Percentiles rank a stretch among this genome's conserved stretches.
These are phyloP conservation scores for Tolypocladium ovalisporum DNA, from an alignment of 2,329 filamentous ascomycete genomes.

Conservation along the genomic window DNA sequence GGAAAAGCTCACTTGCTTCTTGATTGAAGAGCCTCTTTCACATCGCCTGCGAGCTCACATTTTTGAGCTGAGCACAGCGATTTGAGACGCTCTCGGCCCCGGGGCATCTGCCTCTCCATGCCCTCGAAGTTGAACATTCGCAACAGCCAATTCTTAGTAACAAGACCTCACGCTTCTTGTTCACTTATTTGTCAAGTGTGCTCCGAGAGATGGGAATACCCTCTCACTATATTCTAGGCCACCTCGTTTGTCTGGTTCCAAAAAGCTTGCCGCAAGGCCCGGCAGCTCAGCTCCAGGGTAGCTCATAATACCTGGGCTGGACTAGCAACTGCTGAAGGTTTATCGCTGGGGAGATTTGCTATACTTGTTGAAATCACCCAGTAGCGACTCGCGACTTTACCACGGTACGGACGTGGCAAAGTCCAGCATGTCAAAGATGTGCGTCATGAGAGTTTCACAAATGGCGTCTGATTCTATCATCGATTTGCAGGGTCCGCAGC, in stretches of 20 bases:
- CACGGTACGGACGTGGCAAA: no score
- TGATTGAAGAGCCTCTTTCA: background rate
- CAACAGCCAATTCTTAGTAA: background rate
- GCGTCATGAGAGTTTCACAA: background rate
- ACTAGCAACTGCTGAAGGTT: no score
- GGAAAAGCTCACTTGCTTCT: background rate
- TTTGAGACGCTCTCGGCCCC: no score
- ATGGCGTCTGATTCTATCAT: background rate
- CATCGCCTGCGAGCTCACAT: no score
- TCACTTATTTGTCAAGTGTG: background rate
- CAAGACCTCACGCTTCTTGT: background rate
- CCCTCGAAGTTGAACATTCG: no score
- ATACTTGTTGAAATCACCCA: no score
- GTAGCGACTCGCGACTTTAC: no score
- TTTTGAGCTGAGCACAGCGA: no score
- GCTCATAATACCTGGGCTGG: no score
- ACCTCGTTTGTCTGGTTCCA: background rate
- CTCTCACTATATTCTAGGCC: background rate
- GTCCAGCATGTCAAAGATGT: no score
- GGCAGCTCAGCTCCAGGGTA: background rate
- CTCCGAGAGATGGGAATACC: background rate
- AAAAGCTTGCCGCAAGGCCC: background rate
- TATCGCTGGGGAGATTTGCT: no score
- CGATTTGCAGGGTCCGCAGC: background rate
- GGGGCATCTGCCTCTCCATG: no score